These are phyloP conservation scores for Amauroascus niger DNA, from an alignment of 2,329 filamentous ascomycete species.

Conservation along the genomic window DNA sequence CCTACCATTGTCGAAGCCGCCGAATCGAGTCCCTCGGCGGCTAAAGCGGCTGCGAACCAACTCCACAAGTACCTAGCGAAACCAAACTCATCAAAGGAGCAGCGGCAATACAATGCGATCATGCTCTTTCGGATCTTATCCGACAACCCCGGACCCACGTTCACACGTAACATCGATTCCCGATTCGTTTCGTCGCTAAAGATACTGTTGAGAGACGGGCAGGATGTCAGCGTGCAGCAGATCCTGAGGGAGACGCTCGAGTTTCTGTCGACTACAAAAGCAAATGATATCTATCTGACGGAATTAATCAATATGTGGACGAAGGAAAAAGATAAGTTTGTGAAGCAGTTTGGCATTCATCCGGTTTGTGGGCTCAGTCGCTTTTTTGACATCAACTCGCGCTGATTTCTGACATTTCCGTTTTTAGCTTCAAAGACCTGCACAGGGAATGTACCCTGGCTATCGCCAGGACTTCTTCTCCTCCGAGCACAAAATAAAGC, in stretches of 20 bases:
- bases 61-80: slow-evolving; percentile 75
- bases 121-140: slow-evolving; percentile 89
- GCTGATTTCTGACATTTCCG: neutral
- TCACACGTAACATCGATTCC: slow-evolving; percentile 81
- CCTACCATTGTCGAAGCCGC: slow-evolving; percentile 89
- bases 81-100: slow-evolving; percentile 54
- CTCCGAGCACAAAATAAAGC: slow-evolving; percentile 27
- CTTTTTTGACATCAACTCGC: neutral
- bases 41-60: slow-evolving; percentile 65
- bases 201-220: slow-evolving; percentile 59
- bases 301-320: slow-evolving; percentile 76
- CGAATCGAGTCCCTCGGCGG: slow-evolving; percentile 81
- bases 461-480: slow-evolving; percentile 18
- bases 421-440: slow-evolving; percentile 3
- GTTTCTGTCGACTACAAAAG: slow-evolving; percentile 61
- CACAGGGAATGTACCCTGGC: slow-evolving; percentile 8
- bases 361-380: slow-evolving; percentile 3
- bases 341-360: slow-evolving; percentile 45
- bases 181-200: slow-evolving; percentile 72
- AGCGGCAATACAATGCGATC: slow-evolving; percentile 87
- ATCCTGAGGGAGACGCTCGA: slow-evolving; percentile 82
- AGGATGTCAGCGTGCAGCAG: slow-evolving; percentile 69
- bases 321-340: slow-evolving; percentile 65
- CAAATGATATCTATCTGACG: slow-evolving; percentile 62
- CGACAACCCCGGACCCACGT: slow-evolving; percentile 82